A percentile compares a stretch with the other conserved stretches of the same genome.
Evolutionary conservation across 805 yeast species (phyloP).

Genomic region (Suhomyces sp.): DNA sequence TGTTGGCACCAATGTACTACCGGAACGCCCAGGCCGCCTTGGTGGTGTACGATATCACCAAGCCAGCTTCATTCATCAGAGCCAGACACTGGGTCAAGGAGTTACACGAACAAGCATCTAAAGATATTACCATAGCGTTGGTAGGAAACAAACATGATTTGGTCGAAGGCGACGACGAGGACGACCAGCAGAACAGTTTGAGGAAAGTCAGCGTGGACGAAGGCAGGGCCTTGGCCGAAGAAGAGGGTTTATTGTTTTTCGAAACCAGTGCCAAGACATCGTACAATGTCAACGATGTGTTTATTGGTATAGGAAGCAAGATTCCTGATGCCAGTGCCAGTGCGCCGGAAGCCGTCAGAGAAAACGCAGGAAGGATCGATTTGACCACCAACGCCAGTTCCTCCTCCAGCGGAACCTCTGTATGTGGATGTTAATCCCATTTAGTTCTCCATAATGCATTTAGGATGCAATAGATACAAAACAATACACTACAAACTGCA

Average conservation of each 20-base stretch:
- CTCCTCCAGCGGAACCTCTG: background rate
- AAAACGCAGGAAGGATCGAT: constrained; percentile 32
- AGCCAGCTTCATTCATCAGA: constrained; percentile 86
- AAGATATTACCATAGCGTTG: constrained; percentile 85
- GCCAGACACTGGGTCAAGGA: constrained; percentile 99
- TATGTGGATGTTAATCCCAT: background rate
- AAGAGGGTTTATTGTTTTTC: constrained; percentile 84
- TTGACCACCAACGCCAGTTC: constrained; percentile 18
- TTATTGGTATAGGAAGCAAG: constrained; percentile 82
- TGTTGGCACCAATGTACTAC: constrained; percentile 95
- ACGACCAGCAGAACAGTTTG: constrained; percentile 30
- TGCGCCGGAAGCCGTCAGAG: constrained; percentile 8
- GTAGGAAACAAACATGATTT: constrained; percentile 92
- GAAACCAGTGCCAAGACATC: constrained; percentile 95
- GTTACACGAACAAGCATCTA: constrained; percentile 91
- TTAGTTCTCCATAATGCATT: no score
- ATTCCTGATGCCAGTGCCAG: constrained; percentile 52
- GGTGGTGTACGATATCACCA: constrained; percentile 93
- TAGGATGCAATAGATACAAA: no score
- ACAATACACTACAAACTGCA: no score
- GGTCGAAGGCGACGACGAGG: constrained; percentile 50
- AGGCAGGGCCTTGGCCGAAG: constrained; percentile 83
- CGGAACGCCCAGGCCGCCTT: constrained; percentile 96
- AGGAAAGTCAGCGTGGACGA: constrained; percentile 84
- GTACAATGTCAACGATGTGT: constrained; percentile 85